A percentile compares a stretch with the other conserved stretches of the same genome.
These are phyloP conservation scores for Hansenula lynferdii DNA, from an alignment of 1,139 yeast genomes.

Conservation along the genomic window DNA sequence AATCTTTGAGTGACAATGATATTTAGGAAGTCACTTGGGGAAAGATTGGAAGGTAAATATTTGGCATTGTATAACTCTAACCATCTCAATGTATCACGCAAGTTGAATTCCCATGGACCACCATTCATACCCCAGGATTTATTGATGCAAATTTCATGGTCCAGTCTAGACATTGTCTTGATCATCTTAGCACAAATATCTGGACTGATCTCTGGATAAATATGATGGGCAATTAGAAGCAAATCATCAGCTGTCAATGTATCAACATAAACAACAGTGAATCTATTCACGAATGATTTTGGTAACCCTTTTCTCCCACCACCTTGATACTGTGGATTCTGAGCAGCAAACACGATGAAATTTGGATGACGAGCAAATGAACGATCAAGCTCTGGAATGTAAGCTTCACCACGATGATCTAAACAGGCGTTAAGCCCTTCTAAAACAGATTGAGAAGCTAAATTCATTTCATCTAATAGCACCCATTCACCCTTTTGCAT, in stretches of 20 bases:
- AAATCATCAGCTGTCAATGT: conserved; percentile 68
- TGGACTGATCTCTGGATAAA: conserved; percentile 57
- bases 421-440: conserved; percentile 97
- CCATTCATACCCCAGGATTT: conserved; percentile 75
- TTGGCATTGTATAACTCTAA: conserved; percentile 47
- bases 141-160: conserved; percentile 55
- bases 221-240: conserved; percentile 61
- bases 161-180: conserved; percentile 59
- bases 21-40: conserved; percentile 64
- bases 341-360: conserved; percentile 95
- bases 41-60: conserved; percentile 28
- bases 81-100: conserved; percentile 95
- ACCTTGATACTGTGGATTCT: conserved; percentile 97
- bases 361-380: conserved; percentile 78
- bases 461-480: conserved; percentile 92
- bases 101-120: conserved; percentile 95
- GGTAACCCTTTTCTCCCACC: conserved; percentile 99
- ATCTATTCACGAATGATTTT: conserved; percentile 92
- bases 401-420: conserved; percentile 97
- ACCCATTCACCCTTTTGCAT: conserved; percentile 99
- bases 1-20: conserved; percentile 76
- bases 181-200: conserved; percentile 53
- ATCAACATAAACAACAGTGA: conserved; percentile 91
- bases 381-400: conserved; percentile 88
- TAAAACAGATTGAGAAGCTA: conserved; percentile 94